These are phyloP conservation scores for Cryptococcus maquisensis DNA, from an alignment of 1,284 basidiomycete species.

Conservation along the genomic window DNA sequence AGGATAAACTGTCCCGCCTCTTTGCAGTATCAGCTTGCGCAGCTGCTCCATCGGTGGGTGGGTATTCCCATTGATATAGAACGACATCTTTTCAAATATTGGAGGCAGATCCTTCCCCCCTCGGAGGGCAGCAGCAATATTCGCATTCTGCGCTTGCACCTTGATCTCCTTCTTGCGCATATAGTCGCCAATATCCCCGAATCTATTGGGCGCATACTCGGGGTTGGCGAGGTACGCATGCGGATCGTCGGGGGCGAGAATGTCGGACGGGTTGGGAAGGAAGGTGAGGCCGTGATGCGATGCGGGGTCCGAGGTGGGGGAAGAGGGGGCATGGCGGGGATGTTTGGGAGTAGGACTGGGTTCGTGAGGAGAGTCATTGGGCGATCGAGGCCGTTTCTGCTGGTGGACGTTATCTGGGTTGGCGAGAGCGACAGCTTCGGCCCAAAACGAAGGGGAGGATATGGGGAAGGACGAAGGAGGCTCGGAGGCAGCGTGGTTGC, in stretches of 20 bases:
- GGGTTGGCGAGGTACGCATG: conserved; percentile 38
- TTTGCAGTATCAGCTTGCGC: conserved; percentile 68
- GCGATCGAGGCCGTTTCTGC: background rate
- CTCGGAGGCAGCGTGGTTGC: background rate
- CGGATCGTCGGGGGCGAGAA: conserved; percentile 15
- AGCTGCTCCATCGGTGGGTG: conserved; percentile 81
- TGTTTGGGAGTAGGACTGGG: conserved; percentile 6
- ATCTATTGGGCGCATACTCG: conserved; percentile 71
- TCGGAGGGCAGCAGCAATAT: conserved; percentile 51
- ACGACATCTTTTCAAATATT: conserved; percentile 67
- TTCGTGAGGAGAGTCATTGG: background rate
- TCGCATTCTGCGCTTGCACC: conserved; percentile 75
- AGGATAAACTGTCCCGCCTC: conserved; percentile 79
- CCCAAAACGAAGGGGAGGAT: conserved; percentile 37
- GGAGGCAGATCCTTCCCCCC: conserved; percentile 42
- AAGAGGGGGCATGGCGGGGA: conserved; percentile 3
- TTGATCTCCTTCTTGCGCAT: conserved; percentile 87
- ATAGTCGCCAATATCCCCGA: conserved; percentile 81
- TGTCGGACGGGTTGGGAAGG: conserved; percentile 27
- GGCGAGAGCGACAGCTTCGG: conserved; percentile 21
- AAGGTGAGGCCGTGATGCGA: conserved; percentile 26
- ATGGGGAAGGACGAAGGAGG: conserved; percentile 26
- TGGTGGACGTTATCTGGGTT: conserved; percentile 3
- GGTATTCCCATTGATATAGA: conserved; percentile 91
- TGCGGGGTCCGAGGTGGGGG: conserved; percentile 2